Base-by-base conservation (phyloP, 805 yeast species). In the Tetrapisispora nanseiensis region DNA sequence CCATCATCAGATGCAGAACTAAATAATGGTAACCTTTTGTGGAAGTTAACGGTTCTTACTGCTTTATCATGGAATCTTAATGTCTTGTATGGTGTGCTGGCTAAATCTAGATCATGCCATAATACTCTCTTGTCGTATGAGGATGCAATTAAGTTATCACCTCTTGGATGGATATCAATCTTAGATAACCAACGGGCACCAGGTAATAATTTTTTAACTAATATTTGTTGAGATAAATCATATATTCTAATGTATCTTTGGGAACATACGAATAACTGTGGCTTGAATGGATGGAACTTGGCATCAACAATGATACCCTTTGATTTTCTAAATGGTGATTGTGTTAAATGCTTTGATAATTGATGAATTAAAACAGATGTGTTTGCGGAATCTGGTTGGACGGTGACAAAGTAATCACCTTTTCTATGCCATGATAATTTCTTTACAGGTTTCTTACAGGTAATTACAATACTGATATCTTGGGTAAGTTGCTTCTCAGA, bases 1-100 rank as follows among this genome's bases (percentile, higher is more conserved):
- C 97, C 97, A 66, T 92, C 98, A 62, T 92, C 98, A 18, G 95
- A 80, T 4, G 95, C 95, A 12, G 95, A 83, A 48, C 95, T 86
- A 67, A 94, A 90, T 46, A 92, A 70, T 37, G 98, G 98, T 50
- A 89, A 69, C 34, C 75, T 78, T 58, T 81, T 83, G 67, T 92
- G 98, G 78, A 82, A 92, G 35, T 77, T 71, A 38, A 86, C 87
- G 36, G 81, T 72, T 60, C 98, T 78, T 27, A 92, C 96, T 3
- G 98, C 98, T 63, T 82, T 84, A 42, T 84, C 87, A 62, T 92
- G 98, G 66, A 89, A 92, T 62, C 98, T 75, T 56, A 92, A 71
- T 0, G 95, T 90, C 71, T 94, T 92, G 70, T 87, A 92, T 24
- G 98, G 98, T 38, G 95, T 86, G 43, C 75, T 70, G 35, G 84